A percentile compares a stretch with the other conserved stretches of the same genome.
Evolutionary conservation across 345 rosid genomes (phyloP).

Genomic region (Arabidopsis thaliana): DNA sequence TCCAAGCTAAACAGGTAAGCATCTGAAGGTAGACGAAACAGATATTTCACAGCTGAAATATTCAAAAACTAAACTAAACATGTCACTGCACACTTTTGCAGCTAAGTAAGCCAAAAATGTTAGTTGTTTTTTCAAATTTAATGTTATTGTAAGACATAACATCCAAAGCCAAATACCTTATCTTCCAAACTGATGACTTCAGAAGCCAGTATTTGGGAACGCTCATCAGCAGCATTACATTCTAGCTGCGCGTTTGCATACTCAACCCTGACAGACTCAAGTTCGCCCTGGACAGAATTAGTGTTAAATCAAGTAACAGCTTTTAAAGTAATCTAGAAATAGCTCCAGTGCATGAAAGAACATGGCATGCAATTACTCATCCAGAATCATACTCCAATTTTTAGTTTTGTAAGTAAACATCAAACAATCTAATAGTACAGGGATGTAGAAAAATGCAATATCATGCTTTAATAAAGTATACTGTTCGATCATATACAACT

Average conservation of each 20-base stretch:
- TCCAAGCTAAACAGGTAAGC: conserved; percentile 20
- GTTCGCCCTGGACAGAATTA: conserved; percentile 68
- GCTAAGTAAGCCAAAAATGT: conserved; percentile 9
- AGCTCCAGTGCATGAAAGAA: conserved; percentile 8
- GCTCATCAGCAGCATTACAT: conserved; percentile 91
- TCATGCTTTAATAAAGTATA: conserved; percentile 22
- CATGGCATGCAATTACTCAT: conserved; percentile 26
- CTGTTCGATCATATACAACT: conserved; percentile 14
- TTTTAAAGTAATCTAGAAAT: conserved; percentile 19
- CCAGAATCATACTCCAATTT: conserved; percentile 14
- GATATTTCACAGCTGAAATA: conserved; percentile 1
- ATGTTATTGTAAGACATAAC: conserved; percentile 4
- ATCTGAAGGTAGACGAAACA: conserved; percentile 37
- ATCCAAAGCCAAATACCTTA: conserved; percentile 65
- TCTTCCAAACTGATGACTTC: conserved; percentile 99
- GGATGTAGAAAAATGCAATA: conserved; percentile 7
- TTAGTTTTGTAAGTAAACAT: neutral
- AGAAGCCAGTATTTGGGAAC: conserved; percentile 88
- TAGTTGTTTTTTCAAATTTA: neutral
- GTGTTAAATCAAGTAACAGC: conserved; percentile 15
- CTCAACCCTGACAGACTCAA: conserved; percentile 76
- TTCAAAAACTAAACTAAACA: conserved; percentile 7
- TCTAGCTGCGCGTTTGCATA: conserved; percentile 79
- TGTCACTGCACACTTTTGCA: conserved; percentile 25
- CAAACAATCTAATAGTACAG: conserved; percentile 16